Evolutionary conservation across 805 yeast species (phyloP).

Genomic region (Metschnikowia hibisci): DNA sequence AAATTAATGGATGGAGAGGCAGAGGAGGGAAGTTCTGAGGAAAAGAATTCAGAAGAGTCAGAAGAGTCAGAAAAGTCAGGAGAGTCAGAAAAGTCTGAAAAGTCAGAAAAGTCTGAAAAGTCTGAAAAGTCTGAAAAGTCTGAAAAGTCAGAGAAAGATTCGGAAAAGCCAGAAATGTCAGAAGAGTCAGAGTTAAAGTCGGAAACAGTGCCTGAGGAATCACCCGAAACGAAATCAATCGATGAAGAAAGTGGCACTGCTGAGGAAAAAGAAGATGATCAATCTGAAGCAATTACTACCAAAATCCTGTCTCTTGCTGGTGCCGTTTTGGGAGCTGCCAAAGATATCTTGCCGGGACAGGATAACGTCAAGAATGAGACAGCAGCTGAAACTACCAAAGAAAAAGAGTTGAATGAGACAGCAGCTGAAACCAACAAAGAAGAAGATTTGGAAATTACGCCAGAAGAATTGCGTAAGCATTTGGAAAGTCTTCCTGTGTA

Average conservation of each 20-base stretch:
- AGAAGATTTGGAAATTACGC: constrained; percentile 33
- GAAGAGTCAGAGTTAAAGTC: no score
- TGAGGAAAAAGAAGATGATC: background rate
- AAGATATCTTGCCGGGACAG: constrained; percentile 2
- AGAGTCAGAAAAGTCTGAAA: background rate
- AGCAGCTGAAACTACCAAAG: no score
- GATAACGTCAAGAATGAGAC: background rate
- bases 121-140: background rate
- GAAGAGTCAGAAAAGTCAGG: background rate
- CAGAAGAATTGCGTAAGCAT: constrained; percentile 42
- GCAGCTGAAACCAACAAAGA: constrained; percentile 9
- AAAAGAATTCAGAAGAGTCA: background rate
- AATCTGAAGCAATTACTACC: background rate
- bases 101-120: background rate
- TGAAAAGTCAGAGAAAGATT: constrained; percentile 1
- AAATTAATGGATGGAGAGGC: background rate
- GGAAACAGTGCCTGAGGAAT: no score
- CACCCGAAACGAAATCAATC: no score
- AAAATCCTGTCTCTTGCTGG: constrained; percentile 3
- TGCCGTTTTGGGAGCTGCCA: background rate
- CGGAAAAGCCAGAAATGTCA: background rate
- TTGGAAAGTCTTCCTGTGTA: constrained; percentile 58
- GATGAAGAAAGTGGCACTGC: no score
- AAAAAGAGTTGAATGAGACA: constrained; percentile 20
- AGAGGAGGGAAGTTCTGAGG: no score